Evolutionary conservation across 2,329 filamentous ascomycete genomes (phyloP).

Genomic region (Aspergillus fumigatus): DNA sequence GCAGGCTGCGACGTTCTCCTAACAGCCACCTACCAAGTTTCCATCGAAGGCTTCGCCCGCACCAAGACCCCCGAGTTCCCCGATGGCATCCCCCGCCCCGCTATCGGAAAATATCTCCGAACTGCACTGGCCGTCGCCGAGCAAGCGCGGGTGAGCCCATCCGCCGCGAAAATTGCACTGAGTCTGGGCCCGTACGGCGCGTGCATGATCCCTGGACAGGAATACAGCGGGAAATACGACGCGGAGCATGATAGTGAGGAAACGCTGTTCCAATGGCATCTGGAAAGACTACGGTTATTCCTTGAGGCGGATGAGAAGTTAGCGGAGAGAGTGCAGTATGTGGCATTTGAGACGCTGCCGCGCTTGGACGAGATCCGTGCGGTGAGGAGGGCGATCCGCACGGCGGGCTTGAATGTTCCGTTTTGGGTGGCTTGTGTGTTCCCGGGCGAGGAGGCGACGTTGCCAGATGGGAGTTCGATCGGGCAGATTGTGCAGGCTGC

Average conservation of each 20-base stretch:
- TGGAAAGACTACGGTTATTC: conserved; percentile 52
- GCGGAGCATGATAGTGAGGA: conserved; percentile 41
- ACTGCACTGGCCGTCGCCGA: conserved; percentile 36
- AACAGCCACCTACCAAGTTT: conserved; percentile 65
- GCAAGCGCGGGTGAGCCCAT: conserved; percentile 21
- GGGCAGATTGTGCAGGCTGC: conserved; percentile 41
- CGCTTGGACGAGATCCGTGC: conserved; percentile 59
- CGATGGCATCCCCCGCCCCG: conserved; percentile 38
- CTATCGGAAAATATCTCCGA: conserved; percentile 42
- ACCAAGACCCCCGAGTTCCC: conserved; percentile 45
- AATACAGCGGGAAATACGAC: conserved; percentile 62
- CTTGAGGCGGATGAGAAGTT: conserved; percentile 33
- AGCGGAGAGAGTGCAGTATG: conserved; percentile 45
- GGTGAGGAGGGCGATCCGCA: conserved; percentile 28
- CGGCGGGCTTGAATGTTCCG: conserved; percentile 25
- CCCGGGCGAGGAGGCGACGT: conserved; percentile 47
- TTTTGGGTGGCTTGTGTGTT: conserved; percentile 64
- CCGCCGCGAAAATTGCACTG: conserved; percentile 41
- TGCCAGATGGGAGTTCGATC: conserved; percentile 55
- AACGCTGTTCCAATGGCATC: conserved; percentile 54
- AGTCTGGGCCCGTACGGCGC: conserved; percentile 65
- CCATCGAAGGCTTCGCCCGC: conserved; percentile 51
- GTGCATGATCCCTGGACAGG: conserved; percentile 60
- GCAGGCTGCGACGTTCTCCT: conserved; percentile 60
- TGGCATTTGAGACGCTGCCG: conserved; percentile 65